Evolutionary conservation across 106 monocot species (phyloP).

Genomic region (Acorus calamus): DNA sequence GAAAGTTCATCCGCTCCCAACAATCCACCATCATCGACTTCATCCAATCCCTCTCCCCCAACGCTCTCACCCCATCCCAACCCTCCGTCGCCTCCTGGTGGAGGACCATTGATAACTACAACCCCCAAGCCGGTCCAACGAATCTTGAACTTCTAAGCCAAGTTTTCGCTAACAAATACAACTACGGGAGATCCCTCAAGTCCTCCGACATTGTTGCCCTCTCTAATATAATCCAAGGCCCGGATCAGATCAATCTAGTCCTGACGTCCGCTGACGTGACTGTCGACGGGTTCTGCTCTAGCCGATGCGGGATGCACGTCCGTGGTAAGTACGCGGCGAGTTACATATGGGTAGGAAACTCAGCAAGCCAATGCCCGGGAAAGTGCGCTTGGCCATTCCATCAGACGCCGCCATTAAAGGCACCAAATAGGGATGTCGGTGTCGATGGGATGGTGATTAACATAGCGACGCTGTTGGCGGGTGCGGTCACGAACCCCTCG

Average conservation of each 20-base stretch:
- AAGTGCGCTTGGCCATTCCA: conserved; percentile 53
- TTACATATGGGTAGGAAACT: conserved; percentile 50
- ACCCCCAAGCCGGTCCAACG: not conserved
- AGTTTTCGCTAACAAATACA: too few relatives aligned
- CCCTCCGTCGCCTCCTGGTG: not conserved
- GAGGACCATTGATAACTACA: too few relatives aligned
- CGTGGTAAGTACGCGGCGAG: conserved; percentile 9
- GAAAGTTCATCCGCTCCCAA: too few relatives aligned
- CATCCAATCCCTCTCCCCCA: too few relatives aligned
- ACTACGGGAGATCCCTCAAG: conserved; percentile 28
- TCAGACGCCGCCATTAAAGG: conserved; percentile 29
- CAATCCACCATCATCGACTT: too few relatives aligned
- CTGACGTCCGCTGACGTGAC: conserved; percentile 40
- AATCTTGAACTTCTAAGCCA: too few relatives aligned
- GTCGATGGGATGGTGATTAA: conserved; percentile 42
- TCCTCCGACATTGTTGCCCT: conserved; percentile 29
- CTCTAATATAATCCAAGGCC: conserved; percentile 21
- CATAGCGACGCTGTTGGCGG: conserved; percentile 30
- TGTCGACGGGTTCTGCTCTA: conserved; percentile 54
- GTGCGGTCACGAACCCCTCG: conserved; percentile 37
- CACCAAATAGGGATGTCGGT: conserved; percentile 39
- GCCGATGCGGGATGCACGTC: conserved; percentile 52
- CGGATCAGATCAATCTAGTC: conserved; percentile 28
- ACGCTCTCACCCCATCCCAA: too few relatives aligned
- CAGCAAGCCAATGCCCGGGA: conserved; percentile 41